Conservation (phyloP, 352 stramenopile genomes). For the Phytophthora sojae region DNA sequence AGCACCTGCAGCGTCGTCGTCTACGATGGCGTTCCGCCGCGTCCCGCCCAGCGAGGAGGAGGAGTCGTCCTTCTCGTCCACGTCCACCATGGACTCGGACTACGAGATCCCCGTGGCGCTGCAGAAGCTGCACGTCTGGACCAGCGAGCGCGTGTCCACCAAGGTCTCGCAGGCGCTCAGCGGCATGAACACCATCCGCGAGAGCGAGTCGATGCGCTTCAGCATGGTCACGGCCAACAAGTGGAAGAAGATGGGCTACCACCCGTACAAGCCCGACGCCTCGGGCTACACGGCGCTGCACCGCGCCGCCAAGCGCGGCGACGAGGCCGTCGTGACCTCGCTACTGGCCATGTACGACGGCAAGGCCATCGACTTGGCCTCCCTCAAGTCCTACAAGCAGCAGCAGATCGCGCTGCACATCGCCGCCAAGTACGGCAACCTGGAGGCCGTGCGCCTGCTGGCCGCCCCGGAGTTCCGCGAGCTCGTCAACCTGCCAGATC, state of each 20-base stretch:
- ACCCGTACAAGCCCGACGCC: slow-evolving; percentile 83
- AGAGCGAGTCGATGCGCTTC: slow-evolving; percentile 83
- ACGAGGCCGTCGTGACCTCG: slow-evolving; percentile 69
- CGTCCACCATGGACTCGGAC: slow-evolving; percentile 87
- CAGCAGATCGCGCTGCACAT: slow-evolving; percentile 84
- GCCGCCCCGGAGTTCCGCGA: slow-evolving; percentile 61
- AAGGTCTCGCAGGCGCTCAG: slow-evolving; percentile 68
- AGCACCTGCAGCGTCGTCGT: no score
- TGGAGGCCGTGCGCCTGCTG: slow-evolving; percentile 63
- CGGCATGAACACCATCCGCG: slow-evolving; percentile 72
- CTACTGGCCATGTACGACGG: slow-evolving; percentile 87
- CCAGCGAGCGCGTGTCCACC: slow-evolving; percentile 71
- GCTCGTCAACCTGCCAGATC: slow-evolving; percentile 70
- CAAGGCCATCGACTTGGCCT: slow-evolving; percentile 67
- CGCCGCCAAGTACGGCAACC: slow-evolving; percentile 80
- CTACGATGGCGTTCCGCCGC: slow-evolving; percentile 33
- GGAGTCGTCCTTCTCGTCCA: slow-evolving; percentile 79
- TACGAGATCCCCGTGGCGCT: slow-evolving; percentile 82
- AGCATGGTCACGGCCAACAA: slow-evolving; percentile 82
- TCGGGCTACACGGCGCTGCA: slow-evolving; percentile 86
- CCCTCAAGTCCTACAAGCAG: slow-evolving; percentile 75
- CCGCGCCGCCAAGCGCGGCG: slow-evolving; percentile 74
- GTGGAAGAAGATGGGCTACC: slow-evolving; percentile 87
- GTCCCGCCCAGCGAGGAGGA: slow-evolving; percentile 47
- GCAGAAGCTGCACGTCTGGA: slow-evolving; percentile 67